These are phyloP conservation scores for Kingdonia uniflora DNA, from an alignment of 164 flowering plant genomes.

Conservation along the genomic window DNA sequence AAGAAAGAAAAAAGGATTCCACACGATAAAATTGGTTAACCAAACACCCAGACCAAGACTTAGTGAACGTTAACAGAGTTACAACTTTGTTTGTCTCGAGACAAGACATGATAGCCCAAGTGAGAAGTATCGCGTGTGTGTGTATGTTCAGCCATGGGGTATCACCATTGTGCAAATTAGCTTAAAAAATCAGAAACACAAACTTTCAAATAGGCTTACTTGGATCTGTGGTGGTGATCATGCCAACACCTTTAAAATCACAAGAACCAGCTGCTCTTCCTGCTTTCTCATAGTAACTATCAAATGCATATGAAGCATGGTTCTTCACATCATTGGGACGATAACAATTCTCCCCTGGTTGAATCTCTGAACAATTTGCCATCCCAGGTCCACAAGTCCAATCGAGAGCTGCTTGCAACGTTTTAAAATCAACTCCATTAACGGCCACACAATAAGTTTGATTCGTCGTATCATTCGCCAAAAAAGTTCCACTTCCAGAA, in stretches of 20 bases:
- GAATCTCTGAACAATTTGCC: slow-evolving; percentile 87
- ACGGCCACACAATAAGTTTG: slow-evolving; percentile 73
- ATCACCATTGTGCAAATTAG: too few species aligned
- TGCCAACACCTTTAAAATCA: slow-evolving; percentile 92
- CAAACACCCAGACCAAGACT: too few species aligned
- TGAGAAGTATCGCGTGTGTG: too few species aligned
- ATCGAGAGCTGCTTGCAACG: slow-evolving; percentile 85
- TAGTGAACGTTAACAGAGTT: too few species aligned
- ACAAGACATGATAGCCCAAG: too few species aligned
- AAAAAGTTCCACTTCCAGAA: slow-evolving; percentile 63
- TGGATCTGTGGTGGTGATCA: slow-evolving; percentile 90
- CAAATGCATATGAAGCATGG: slow-evolving; percentile 92
- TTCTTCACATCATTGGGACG: slow-evolving; percentile 70
- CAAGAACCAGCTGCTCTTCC: slow-evolving; percentile 68
- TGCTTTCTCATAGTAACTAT: slow-evolving; percentile 83
- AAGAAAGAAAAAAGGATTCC: too few species aligned
- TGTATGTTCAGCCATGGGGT: too few species aligned
- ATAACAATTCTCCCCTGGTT: slow-evolving; percentile 85
- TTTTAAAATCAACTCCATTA: slow-evolving; percentile 60
- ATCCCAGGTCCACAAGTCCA: slow-evolving; percentile 99
- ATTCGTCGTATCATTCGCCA: slow-evolving; percentile 90
- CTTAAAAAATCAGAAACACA: too few species aligned
- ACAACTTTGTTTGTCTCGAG: too few species aligned
- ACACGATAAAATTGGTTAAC: too few species aligned
- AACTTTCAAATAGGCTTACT: slow-evolving; percentile 40